phyloP scores from a whole-genome alignment of 495 filamentous ascomycete species.

The Lineolata rhizophorae region DNA sequence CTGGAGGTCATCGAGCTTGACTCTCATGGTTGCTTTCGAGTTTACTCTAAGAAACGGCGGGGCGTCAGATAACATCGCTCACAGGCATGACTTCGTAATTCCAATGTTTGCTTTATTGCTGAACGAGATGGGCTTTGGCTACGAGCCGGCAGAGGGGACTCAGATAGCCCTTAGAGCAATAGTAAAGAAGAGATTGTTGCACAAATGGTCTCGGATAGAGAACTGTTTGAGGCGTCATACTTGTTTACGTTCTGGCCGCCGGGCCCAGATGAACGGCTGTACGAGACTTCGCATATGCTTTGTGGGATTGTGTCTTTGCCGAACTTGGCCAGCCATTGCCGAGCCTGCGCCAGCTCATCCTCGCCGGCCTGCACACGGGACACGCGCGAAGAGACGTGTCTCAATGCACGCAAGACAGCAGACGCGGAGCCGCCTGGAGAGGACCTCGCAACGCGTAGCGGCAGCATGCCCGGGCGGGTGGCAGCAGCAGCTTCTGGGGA shows the following conservation, averaged over 20 bases:
- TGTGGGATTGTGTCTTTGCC: not conserved
- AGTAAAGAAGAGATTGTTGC: no score
- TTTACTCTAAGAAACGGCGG: conserved; percentile 44
- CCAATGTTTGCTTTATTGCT: not conserved
- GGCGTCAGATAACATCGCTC: not conserved
- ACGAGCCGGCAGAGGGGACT: no score
- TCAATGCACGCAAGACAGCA: not conserved
- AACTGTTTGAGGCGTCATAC: conserved; percentile 1
- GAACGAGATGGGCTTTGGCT: no score
- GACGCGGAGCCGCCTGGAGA: not conserved
- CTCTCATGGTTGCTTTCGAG: conserved; percentile 67
- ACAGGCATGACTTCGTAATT: not conserved
- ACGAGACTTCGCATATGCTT: not conserved
- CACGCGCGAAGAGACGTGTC: not conserved
- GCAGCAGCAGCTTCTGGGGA: no score
- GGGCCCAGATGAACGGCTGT: conserved; percentile 2
- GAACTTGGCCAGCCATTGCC: not conserved
- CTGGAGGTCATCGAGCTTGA: conserved; percentile 33
- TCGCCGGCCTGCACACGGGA: not conserved
- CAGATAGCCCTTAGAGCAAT: no score
- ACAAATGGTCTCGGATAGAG: no score
- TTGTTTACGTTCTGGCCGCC: conserved; percentile 5
- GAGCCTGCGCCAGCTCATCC: not conserved
- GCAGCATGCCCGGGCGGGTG: no score
- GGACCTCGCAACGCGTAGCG: no score